Conservation (phyloP, 768 basidiomycete genomes). For the Pluteus cervinus region DNA sequence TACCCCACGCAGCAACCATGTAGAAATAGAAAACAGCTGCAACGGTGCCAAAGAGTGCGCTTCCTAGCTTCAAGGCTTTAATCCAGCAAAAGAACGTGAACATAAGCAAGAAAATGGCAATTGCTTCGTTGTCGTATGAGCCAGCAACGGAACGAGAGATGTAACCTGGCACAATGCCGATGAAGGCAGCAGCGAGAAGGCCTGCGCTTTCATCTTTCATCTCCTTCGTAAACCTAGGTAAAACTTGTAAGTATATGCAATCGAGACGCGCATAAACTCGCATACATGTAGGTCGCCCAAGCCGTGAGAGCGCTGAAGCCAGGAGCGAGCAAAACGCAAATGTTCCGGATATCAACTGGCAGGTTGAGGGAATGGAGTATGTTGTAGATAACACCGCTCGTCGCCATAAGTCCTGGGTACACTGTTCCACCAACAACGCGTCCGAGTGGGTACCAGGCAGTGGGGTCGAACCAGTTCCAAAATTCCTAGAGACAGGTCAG, state of each 20-base stretch:
- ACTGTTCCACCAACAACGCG: slow-evolving; percentile 98
- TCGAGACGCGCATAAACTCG: slow-evolving; percentile 19
- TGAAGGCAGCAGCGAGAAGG: slow-evolving; percentile 95
- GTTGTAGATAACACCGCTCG: slow-evolving; percentile 95
- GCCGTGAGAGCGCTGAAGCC: slow-evolving; percentile 96
- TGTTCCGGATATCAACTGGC: slow-evolving; percentile 94
- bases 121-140: slow-evolving; percentile 99
- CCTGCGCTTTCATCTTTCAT: slow-evolving; percentile 95
- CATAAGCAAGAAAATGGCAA: slow-evolving; percentile 99
- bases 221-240: slow-evolving; percentile 85
- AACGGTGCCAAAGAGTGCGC: slow-evolving; percentile 83
- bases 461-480: slow-evolving; percentile 99
- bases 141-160: slow-evolving; percentile 99
- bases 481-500: slow-evolving; percentile 63
- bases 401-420: slow-evolving; percentile 98
- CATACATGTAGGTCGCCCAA: slow-evolving; percentile 90
- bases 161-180: slow-evolving; percentile 96
- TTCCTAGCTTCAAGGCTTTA: slow-evolving; percentile 90
- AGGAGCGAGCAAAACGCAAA: slow-evolving; percentile 95
- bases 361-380: slow-evolving; percentile 81
- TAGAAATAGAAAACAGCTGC: slow-evolving; percentile 98
- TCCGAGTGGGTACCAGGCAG: slow-evolving; percentile 98
- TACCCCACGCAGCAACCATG: slow-evolving; percentile 99
- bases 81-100: slow-evolving; percentile 98
- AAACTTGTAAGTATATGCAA: slow-evolving; percentile 1